Evolutionary conservation across 2,329 filamentous ascomycete genomes (phyloP).

Genomic region (Neonectria ditissima): DNA sequence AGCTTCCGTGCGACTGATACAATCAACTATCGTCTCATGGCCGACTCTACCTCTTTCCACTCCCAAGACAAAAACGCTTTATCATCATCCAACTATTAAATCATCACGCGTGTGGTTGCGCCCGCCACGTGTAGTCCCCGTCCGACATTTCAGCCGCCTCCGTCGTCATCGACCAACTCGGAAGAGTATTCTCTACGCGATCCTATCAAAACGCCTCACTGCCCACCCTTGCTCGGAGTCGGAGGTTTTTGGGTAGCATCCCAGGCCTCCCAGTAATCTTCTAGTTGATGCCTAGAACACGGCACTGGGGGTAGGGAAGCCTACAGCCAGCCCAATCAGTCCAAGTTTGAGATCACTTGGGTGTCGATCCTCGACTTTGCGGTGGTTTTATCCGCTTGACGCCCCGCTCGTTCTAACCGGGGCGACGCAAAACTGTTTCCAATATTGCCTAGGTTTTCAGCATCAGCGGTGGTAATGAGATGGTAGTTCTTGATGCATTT

Average conservation of each 20-base stretch:
- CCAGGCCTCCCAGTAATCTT: not conserved
- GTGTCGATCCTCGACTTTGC: not conserved
- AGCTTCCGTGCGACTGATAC: not conserved
- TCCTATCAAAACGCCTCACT: slow-evolving; percentile 16
- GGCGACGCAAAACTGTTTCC: not conserved
- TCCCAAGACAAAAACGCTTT: not conserved
- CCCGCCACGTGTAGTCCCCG: slow-evolving; percentile 2
- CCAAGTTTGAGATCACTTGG: not conserved
- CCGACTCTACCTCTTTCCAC: not conserved
- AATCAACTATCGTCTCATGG: not conserved
- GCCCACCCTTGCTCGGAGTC: not conserved
- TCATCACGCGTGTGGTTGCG: not conserved
- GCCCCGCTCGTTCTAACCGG: not conserved
- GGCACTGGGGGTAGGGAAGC: not conserved
- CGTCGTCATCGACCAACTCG: not conserved
- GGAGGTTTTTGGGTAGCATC: not conserved
- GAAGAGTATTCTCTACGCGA: slow-evolving; percentile 11
- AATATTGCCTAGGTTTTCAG: too few relatives aligned
- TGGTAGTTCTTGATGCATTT: too few relatives aligned
- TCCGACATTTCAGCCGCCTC: not conserved
- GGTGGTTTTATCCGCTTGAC: not conserved
- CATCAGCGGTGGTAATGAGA: too few relatives aligned
- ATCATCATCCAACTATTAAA: not conserved
- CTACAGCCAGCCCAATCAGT: not conserved
- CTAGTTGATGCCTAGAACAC: slow-evolving; percentile 4